A percentile compares a stretch with the other conserved stretches of the same genome.
Conservation (phyloP, 805 yeast genomes). For the Pichia thaimueangensis region DNA sequence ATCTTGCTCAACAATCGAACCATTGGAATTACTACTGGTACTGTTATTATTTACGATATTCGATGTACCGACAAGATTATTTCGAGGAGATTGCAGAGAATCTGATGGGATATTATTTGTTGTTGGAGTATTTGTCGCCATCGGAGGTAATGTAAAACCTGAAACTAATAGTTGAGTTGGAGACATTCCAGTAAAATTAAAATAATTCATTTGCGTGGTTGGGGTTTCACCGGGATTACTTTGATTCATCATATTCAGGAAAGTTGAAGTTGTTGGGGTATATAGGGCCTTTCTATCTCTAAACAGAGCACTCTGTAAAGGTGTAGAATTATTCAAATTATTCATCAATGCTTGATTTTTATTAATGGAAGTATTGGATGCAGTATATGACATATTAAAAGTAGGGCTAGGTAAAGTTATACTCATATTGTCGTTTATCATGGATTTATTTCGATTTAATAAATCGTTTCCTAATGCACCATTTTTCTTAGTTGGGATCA, state of each 20-base stretch:
- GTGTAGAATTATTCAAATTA: neutral
- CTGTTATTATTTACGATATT: neutral
- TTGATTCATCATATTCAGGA: slow-evolving; percentile 6
- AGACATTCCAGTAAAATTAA: slow-evolving; percentile 28
- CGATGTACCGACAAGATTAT: neutral
- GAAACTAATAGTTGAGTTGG: slow-evolving; percentile 24
- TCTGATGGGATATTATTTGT: slow-evolving; percentile 19
- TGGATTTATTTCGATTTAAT: no score
- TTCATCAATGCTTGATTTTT: slow-evolving; percentile 11
- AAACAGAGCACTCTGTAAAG: slow-evolving; percentile 6
- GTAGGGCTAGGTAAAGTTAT: slow-evolving; percentile 6
- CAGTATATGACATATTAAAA: slow-evolving; percentile 5
- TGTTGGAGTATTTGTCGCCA: slow-evolving; percentile 9
- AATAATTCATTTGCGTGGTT: slow-evolving; percentile 19
- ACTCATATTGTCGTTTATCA: neutral
- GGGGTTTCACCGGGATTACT: slow-evolving; percentile 9
- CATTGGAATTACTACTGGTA: neutral
- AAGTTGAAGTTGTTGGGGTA: slow-evolving; percentile 6
- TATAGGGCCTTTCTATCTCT: slow-evolving; percentile 7
- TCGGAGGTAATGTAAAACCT: slow-evolving; percentile 20
- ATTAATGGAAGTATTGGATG: slow-evolving; percentile 9
- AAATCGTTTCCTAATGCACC: no score
- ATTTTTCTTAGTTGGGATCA: neutral
- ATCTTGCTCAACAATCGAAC: no score
- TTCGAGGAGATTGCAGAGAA: slow-evolving; percentile 11